Evolutionary conservation across 371 early-diverging fungal species (phyloP), one percentile per base, ranked within the genome.

Genomic region (Lichtheimia hyalospora): DNA sequence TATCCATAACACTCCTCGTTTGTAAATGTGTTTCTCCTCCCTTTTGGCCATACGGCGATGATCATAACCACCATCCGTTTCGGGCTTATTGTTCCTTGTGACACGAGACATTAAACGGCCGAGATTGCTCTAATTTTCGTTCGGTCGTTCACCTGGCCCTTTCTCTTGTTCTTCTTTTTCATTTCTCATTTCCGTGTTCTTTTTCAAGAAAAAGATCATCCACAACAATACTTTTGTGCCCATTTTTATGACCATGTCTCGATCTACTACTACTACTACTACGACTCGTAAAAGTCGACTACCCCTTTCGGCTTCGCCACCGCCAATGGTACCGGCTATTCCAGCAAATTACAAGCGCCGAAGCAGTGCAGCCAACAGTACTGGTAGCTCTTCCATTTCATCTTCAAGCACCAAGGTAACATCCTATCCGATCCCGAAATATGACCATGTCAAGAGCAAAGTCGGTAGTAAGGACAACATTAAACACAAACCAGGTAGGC

Each of bases 401-500:
- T 46, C 46, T 5, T 46, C 46, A 2, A 46, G 18, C 46, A 46
- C 46, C 25, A 57, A 44, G 34, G 57, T 15, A 57, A 20, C 28
- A 46, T 46, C 28, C 20, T 49, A 41, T 40, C 57, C n/a, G 23
- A 24, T 7, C 55, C 61, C 61, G 3, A 54, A 54, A 14, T 61
- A 49, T 21, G 44, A 43, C 27, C 51, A 57, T 23, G 52, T 63
- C 49, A 54, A 60, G 34, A 60, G 58, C 49, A 68, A 64, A 18
- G 64, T 68, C 3, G 64, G 69, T 18, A 57, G 58, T 23, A 41
- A 23, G 20, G 69, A 68, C 18, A 68, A 68, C 52, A 57, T 60
- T 14, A 39, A 57, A 12, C 64, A 64, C 50, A 61, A 54, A 18
- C 58, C 61, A 54, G 55, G 61, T 12, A 40, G 58, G 20, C 10